A percentile compares a stretch with the other conserved stretches of the same genome.
Evolutionary conservation across 2,329 filamentous ascomycete genomes (phyloP).

Genomic region (Nemania serpens): DNA sequence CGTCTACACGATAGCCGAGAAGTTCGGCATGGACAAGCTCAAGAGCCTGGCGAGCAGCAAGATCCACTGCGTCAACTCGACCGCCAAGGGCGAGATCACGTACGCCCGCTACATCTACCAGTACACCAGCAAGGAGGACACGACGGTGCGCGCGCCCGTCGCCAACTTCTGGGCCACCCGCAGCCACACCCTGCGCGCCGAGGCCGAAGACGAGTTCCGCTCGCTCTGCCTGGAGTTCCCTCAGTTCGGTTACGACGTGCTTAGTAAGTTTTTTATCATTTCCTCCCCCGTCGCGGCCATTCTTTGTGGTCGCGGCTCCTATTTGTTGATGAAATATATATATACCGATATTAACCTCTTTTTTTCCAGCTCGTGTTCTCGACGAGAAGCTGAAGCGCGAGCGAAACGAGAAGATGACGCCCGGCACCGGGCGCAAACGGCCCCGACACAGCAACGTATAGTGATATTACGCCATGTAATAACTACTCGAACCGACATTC

Average conservation of each 20-base stretch:
- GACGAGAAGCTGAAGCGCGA: conserved; percentile 71
- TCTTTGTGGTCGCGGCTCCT: neutral
- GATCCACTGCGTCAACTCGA: conserved; percentile 89
- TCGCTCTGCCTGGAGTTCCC: conserved; percentile 85
- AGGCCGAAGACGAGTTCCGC: conserved; percentile 86
- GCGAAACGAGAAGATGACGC: conserved; percentile 63
- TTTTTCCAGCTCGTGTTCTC: conserved; percentile 59
- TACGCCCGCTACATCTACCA: conserved; percentile 92
- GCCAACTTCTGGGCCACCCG: conserved; percentile 89
- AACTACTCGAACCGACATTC: neutral
- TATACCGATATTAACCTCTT: conserved; percentile 3
- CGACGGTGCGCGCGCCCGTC: conserved; percentile 76
- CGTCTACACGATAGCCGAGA: conserved; percentile 86
- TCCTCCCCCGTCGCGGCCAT: neutral
- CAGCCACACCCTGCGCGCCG: conserved; percentile 78
- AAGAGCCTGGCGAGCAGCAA: conserved; percentile 82
- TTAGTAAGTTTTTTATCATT: conserved; percentile 61
- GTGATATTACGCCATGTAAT: conserved; percentile 6
- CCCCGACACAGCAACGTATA: conserved; percentile 55
- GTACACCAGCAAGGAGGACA: conserved; percentile 71
- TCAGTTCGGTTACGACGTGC: conserved; percentile 90
- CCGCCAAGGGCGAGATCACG: conserved; percentile 85
- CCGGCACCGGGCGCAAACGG: conserved; percentile 58
- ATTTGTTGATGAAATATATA: neutral
- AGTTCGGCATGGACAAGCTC: conserved; percentile 69